Percentiles rank a stretch among this genome's conserved stretches.
These are phyloP conservation scores for Fulvia fulva DNA, from an alignment of 2,329 filamentous ascomycete species.

Conservation along the genomic window DNA sequence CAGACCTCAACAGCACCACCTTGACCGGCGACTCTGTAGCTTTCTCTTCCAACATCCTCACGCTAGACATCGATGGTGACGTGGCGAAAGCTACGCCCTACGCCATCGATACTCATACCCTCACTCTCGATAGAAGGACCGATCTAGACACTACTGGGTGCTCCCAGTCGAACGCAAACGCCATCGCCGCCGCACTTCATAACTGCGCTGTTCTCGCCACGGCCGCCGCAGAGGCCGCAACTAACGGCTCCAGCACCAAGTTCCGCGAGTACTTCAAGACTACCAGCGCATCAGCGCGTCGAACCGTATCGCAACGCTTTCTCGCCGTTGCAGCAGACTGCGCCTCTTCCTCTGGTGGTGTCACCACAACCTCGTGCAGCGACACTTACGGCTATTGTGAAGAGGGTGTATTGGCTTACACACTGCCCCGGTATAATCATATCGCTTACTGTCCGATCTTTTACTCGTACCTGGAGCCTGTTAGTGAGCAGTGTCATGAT, in stretches of 20 bases:
- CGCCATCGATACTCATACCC: slow-evolving; percentile 16
- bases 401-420: slow-evolving; percentile 57
- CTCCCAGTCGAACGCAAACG: slow-evolving; percentile 40
- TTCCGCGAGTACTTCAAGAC: slow-evolving; percentile 63
- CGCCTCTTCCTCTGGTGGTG: slow-evolving; percentile 45
- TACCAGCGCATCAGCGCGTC: slow-evolving; percentile 43
- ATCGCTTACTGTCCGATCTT: slow-evolving; percentile 61
- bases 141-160: slow-evolving; percentile 38
- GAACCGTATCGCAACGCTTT: slow-evolving; percentile 50
- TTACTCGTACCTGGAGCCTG: slow-evolving; percentile 52
- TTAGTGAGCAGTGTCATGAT: slow-evolving; percentile 53
- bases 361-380: slow-evolving; percentile 55
- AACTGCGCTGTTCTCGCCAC: slow-evolving; percentile 54
- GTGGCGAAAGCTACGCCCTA: slow-evolving; percentile 12
- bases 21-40: slow-evolving; percentile 51
- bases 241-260: slow-evolving; percentile 43
- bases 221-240: slow-evolving; percentile 50
- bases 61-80: slow-evolving; percentile 51
- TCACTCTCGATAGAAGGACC: slow-evolving; percentile 44
- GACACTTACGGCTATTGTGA: slow-evolving; percentile 54
- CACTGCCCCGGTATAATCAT: slow-evolving; percentile 44
- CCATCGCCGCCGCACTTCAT: slow-evolving; percentile 48
- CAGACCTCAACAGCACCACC: slow-evolving; percentile 49
- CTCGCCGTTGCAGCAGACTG: slow-evolving; percentile 55
- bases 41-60: slow-evolving; percentile 58